These are phyloP conservation scores for Penicillium cosmopolitanum DNA, from an alignment of 495 filamentous ascomycete genomes.

Conservation along the genomic window DNA sequence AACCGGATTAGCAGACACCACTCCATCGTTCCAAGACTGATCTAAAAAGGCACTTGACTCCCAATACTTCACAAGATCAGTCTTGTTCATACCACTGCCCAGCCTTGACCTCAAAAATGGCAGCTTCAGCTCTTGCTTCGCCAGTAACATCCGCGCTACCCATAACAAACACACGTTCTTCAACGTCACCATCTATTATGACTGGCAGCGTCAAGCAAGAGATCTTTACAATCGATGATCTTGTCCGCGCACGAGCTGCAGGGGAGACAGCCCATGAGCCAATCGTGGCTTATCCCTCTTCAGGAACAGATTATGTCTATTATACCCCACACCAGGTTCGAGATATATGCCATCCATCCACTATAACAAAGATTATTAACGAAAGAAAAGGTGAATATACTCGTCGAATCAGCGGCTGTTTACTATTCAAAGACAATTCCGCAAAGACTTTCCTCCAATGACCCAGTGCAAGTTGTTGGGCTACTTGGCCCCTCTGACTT, in stretches of 20 bases:
- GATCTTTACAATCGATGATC: constrained; percentile 33
- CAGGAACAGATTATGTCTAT: constrained; percentile 36
- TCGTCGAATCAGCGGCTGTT: constrained; percentile 37
- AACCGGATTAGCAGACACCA: neutral
- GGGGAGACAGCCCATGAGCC: constrained; percentile 28
- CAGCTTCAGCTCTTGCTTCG: constrained; percentile 10
- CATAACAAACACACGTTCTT: neutral
- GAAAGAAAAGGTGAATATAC: constrained; percentile 28
- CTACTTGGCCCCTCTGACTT: constrained; percentile 48
- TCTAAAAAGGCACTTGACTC: constrained; percentile 5
- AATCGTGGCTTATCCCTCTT: constrained; percentile 35
- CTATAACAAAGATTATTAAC: constrained; percentile 5
- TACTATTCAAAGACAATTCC: constrained; percentile 26
- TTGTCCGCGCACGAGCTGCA: constrained; percentile 30
- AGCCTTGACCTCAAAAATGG: constrained; percentile 2
- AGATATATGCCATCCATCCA: neutral
- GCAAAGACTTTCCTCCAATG: constrained; percentile 27
- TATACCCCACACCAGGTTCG: constrained; percentile 37
- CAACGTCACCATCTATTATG: neutral
- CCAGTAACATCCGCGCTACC: neutral
- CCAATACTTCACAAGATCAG: neutral
- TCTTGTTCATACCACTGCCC: neutral
- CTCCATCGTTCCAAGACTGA: neutral
- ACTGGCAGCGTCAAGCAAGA: constrained; percentile 4
- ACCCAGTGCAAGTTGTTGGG: constrained; percentile 45